Base-by-base conservation (phyloP, 2,329 filamentous ascomycete genomes). In the Venturia oleaginea region DNA sequence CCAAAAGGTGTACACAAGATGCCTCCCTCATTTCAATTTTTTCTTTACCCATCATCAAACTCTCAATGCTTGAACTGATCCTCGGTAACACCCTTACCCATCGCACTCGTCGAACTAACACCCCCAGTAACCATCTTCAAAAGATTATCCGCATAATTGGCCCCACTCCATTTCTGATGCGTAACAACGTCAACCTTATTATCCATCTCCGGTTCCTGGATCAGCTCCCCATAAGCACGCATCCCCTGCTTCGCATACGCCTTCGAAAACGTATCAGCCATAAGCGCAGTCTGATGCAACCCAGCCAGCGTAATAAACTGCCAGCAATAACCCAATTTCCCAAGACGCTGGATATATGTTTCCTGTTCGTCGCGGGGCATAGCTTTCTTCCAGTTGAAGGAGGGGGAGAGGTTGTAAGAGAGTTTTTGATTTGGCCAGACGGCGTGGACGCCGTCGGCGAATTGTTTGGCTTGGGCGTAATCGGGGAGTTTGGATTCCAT, bases 251-350 rank as follows among this genome's bases (percentile, higher is more conserved):
- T 81, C 65, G 88, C 83, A 76, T 90, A 99, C 60, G 91, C 90
- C 74, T 86, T 85, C 66, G 91, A 87, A 78, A 99, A 99, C 68
- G 88, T 86, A 79, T 97, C 86, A 72, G 88, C 88, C 79, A 96
- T 95, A 63, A 99, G 85, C 43, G 93, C 94, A 4, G 91, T 97
- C 67, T 91, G 96, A 82, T 99, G 94, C 74, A 99, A 84, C 70
- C 94, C 94, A 5, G 93, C 94, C 59, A 99, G 86, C n/a, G 94
- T 99, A 81, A 99, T 99, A 83, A 99, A 99, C 78, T 99, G 94
- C 94, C 94, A 99, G 85, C 91, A 96, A 85, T 99, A 99, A 68
- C 94, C 94, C 60, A 99, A 85, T 67, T 80, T 73, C 67, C 87
- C 92, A 48, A 99, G 89, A 51, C 94, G 90, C 68, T 87, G 82